These are phyloP conservation scores for Stenocarpella maydis DNA, from an alignment of 2,329 filamentous ascomycete genomes.

Conservation along the genomic window DNA sequence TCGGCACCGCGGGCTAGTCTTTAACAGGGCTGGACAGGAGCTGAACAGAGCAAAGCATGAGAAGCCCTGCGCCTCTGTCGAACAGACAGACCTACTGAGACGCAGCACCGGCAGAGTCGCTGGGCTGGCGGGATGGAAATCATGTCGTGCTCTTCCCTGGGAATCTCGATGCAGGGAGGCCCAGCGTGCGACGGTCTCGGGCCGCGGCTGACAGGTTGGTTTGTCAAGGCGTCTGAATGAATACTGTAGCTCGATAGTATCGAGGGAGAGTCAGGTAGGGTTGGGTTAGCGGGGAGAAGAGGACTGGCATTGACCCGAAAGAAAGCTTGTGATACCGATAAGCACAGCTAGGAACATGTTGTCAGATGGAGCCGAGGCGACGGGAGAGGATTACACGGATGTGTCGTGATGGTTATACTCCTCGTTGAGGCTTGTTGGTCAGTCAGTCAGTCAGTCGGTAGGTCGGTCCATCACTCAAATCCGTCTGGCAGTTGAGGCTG, in stretches of 20 bases:
- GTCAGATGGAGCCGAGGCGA: neutral
- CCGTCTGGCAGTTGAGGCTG: neutral
- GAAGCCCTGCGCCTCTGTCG: no score
- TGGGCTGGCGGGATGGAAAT: neutral
- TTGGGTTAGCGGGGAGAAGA: neutral
- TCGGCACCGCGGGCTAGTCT: neutral
- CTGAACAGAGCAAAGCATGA: neutral
- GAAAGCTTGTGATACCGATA: conserved; percentile 13
- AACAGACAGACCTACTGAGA: neutral
- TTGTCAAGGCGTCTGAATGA: neutral
- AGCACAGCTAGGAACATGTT: neutral
- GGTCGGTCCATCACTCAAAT: neutral
- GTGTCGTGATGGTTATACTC: no score
- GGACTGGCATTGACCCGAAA: neutral
- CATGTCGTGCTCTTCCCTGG: neutral
- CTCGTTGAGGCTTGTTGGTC: no score
- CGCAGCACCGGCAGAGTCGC: neutral
- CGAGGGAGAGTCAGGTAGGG: neutral
- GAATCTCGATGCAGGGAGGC: conserved; percentile 22
- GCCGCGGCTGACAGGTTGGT: conserved; percentile 8
- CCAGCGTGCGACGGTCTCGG: conserved; percentile 14
- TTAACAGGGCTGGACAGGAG: neutral
- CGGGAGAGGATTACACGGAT: no score
- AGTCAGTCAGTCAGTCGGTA: no score
- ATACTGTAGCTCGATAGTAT: no score